phyloP scores from a whole-genome alignment of 306 rosid genomes.

The Cajanus cajan region DNA sequence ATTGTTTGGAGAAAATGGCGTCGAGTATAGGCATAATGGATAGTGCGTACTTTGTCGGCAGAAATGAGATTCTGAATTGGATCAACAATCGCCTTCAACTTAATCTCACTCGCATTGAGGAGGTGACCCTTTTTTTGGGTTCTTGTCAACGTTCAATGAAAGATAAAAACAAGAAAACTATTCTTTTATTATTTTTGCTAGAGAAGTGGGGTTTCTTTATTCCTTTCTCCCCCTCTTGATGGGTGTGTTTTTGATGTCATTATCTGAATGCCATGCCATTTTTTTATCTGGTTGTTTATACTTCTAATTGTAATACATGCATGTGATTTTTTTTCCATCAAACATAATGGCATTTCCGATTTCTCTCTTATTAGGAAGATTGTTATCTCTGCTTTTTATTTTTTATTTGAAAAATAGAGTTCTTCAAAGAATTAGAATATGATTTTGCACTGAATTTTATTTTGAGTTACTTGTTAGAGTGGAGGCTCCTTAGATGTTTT shows the following conservation, averaged over 20 bases:
- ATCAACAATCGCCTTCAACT: conserved; percentile 93
- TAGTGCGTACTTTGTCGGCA: conserved; percentile 94
- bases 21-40: conserved; percentile 94
- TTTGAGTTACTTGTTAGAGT: not conserved
- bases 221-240: not conserved
- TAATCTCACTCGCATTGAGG: conserved; percentile 93
- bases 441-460: not conserved
- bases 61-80: conserved; percentile 95
- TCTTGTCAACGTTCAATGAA: not conserved
- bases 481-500: not conserved
- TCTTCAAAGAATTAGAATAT: not conserved
- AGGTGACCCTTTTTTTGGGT: conserved; percentile 48
- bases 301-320: not conserved
- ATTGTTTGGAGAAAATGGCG: conserved; percentile 53
- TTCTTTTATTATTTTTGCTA: not conserved
- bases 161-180: not conserved
- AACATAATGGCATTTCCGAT: not conserved
- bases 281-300: not conserved
- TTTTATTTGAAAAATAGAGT: not conserved
- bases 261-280: not conserved
- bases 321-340: not conserved
- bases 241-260: not conserved
- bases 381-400: not conserved
- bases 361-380: not conserved
- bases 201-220: conserved; percentile 5